Evolutionary conservation across 352 stramenopile genomes (phyloP), one percentile per base, ranked within the genome.

Genomic region (Phytophthora cactorum): DNA sequence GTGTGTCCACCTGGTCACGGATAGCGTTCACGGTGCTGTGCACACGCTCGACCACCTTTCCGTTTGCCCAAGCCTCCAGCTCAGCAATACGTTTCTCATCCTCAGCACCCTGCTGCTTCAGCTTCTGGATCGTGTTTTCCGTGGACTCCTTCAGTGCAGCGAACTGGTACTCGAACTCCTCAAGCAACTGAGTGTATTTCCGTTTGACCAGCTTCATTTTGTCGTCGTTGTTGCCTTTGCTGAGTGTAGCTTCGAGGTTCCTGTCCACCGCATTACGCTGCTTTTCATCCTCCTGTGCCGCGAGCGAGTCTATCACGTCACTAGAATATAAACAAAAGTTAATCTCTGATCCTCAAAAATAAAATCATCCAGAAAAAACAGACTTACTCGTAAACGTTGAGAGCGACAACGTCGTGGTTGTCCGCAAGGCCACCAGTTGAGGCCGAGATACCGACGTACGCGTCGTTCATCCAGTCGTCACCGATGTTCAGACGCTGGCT

Each of bases 141-240:
- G 84, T 95, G 27, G 82, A 90, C 68, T 95, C 87, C 59, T 95
- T 91, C 17, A 95, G 66, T 17, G 87, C 82, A 17, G 84, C 91
- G 62, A 94, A 89, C 70, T 95, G 72, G 59, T 93, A 88, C 63
- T 95, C 87, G 59, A 95, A 95, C 32, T 95, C 86, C 63, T 95
- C 87, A 5, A 93, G 67, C 52, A 95, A 69, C 68, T 90, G 84
- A 72, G 78, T 61, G 72, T 93, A 95, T 72, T 90, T 91, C 54
- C 78, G 81, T 70, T 92, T 91, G 27, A 95, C 68, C 36, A 88
- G 39, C 28, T 81, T 80, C 44, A 93, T 66, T 63, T 89, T 90
- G 50, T 80, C 75, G 10, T 88, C 81, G 12, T 81, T 81, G 65
- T 80, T 83, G 27, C 80, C 84, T n/a, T 70, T 70, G 52, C 62